These are phyloP conservation scores for Gyromitra esculenta DNA, from an alignment of 2,329 filamentous ascomycete genomes.

Conservation along the genomic window DNA sequence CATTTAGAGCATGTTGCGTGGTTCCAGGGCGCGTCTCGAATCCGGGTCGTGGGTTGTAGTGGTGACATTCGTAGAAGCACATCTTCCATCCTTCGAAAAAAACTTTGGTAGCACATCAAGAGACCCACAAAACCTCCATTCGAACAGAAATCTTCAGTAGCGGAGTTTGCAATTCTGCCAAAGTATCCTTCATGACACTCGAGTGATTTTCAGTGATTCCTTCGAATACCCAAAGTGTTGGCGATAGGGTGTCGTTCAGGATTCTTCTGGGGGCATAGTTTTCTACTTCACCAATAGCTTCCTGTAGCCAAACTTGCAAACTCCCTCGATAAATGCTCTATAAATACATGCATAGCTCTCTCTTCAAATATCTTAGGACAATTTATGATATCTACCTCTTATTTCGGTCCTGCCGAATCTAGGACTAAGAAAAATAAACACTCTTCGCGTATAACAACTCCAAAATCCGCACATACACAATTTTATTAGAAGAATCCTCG, in stretches of 20 bases:
- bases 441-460: not conserved
- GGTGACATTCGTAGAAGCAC: not conserved
- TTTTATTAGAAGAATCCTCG: not conserved
- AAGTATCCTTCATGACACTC: not conserved
- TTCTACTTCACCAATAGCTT: not conserved
- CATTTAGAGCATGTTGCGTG: not conserved
- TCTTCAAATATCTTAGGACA: no score
- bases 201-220: conserved; percentile 20
- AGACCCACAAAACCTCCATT: not conserved
- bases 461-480: not conserved
- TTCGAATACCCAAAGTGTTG: not conserved
- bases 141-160: not conserved
- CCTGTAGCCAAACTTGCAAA: not conserved
- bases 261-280: not conserved
- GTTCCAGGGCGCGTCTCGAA: not conserved
- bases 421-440: not conserved
- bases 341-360: no score
- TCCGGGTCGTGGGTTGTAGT: not conserved
- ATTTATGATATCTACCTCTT: not conserved
- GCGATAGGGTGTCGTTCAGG: not conserved
- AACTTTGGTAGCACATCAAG: not conserved
- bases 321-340: not conserved
- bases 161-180: not conserved
- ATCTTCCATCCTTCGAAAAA: not conserved
- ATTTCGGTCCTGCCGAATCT: not conserved